Conservation (phyloP, 1,284 basidiomycete genomes). For the Farysia itapuensis region DNA sequence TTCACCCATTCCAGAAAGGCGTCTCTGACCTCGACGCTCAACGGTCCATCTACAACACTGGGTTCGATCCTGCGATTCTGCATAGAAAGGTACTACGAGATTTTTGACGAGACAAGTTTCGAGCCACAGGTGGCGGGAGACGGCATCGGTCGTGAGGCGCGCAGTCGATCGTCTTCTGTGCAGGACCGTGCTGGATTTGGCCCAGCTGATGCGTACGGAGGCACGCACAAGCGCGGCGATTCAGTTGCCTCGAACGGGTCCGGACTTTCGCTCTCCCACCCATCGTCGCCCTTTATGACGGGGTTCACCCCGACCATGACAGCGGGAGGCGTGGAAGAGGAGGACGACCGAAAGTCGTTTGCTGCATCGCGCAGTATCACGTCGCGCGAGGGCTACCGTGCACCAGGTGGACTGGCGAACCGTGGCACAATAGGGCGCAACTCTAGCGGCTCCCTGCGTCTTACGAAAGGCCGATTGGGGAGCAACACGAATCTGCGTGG, state of each 20-base stretch:
- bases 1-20: slow-evolving; percentile 2
- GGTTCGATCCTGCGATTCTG: slow-evolving; percentile 74
- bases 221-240: slow-evolving; percentile 5
- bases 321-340: slow-evolving; percentile 1
- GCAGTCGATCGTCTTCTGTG: slow-evolving; percentile 5
- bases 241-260: slow-evolving; percentile 5
- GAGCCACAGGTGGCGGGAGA: slow-evolving; percentile 16
- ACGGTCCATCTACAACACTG: slow-evolving; percentile 66
- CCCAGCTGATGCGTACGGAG: not conserved
- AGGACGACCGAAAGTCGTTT: slow-evolving; percentile 7
- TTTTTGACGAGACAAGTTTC: slow-evolving; percentile 67
- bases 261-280: slow-evolving; percentile 5
- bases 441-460: slow-evolving; percentile 17
- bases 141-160: slow-evolving; percentile 1
- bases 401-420: slow-evolving; percentile 1
- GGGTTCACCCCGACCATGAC: not conserved
- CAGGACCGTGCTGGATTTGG: slow-evolving; percentile 3
- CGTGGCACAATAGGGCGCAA: slow-evolving; percentile 16
- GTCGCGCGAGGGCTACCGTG: slow-evolving; percentile 13
- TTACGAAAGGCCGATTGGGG: slow-evolving; percentile 20
- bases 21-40: not conserved
- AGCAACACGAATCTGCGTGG: slow-evolving; percentile 14
- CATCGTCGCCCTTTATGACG: slow-evolving; percentile 3
- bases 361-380: slow-evolving; percentile 10
- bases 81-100: slow-evolving; percentile 78